Evolutionary conservation across 768 basidiomycete genomes (phyloP).

Genomic region (Kwoniella sp.): DNA sequence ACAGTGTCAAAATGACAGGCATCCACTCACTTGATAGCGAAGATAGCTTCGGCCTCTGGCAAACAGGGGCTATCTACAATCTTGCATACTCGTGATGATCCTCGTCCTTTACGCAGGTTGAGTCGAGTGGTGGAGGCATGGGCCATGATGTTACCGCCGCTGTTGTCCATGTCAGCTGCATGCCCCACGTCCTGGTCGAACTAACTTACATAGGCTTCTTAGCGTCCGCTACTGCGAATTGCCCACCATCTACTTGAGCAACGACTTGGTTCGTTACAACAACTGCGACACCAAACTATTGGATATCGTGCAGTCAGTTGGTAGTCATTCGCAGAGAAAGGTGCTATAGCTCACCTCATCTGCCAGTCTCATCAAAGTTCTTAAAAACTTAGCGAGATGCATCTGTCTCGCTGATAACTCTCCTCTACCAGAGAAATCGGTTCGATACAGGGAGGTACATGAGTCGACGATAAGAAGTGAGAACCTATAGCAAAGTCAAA

Average conservation of each 20-base stretch:
- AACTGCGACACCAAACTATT: conserved; percentile 93
- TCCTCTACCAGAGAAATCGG: conserved; percentile 92
- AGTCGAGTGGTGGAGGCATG: conserved; percentile 96
- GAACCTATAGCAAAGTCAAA: conserved; percentile 65
- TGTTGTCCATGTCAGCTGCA: conserved; percentile 23
- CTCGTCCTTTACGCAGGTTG: conserved; percentile 88
- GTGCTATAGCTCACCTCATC: conserved; percentile 75
- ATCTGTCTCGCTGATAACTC: conserved; percentile 93
- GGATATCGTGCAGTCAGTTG: conserved; percentile 14
- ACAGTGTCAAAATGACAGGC: not conserved
- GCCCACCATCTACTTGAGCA: conserved; percentile 94
- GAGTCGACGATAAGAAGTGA: conserved; percentile 96
- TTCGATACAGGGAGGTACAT: conserved; percentile 90
- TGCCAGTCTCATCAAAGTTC: conserved; percentile 87
- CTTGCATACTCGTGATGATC: conserved; percentile 88
- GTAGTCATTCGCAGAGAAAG: not conserved
- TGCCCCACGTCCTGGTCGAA: not conserved
- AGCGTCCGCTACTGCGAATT: conserved; percentile 83
- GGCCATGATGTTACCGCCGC: conserved; percentile 96
- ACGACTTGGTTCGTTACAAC: conserved; percentile 98
- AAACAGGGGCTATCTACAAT: conserved; percentile 98
- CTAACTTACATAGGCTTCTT: conserved; percentile 80
- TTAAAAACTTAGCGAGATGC: conserved; percentile 91
- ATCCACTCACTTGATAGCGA: conserved; percentile 68
- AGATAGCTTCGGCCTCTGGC: conserved; percentile 93